Base-by-base conservation (phyloP, 768 basidiomycete genomes). In the Russula sp. region DNA sequence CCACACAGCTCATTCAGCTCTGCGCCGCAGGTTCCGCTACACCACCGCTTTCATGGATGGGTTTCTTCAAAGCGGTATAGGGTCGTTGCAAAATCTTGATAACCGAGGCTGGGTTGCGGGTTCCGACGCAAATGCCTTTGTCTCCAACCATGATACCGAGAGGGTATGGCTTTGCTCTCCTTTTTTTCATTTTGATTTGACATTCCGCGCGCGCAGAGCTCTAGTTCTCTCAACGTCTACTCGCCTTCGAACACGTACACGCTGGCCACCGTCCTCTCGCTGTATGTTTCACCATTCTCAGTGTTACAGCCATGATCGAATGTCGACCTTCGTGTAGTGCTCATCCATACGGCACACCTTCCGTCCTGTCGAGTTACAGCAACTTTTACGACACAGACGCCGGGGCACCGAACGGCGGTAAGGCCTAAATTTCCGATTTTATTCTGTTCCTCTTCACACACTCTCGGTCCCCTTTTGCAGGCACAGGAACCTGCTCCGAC, bases 131-230 rank as follows among this genome's bases (percentile, higher is more conserved):
- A 88, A 87, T 64, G 79, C 83, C 7, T 87, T 87, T 61, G 84
- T 87, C 5, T 74, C 81, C 0, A 86, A 88, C 66, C 86, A 87
- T 59, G 87, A 88, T 65, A 87, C 86, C 1, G 87, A 87, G 69
- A 73, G 86, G 42, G 76, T 75, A 58, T 54, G 75, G 65, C 7
- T 25, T 39, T 7, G 7, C 7, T 10, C 9, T n/a, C 32, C 14
- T 18, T 39, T 42, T 13, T 18, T 39, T 42, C 22, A 11, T 16
- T 39, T 16, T 39, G 25, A 53, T 50, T n/a, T n/a, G 32, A 42
- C 22, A 52, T 8, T 3, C 3, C 13, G 7, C 50, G 1, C 13
- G 7, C 50, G 1, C 50, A 78, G 84, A 79, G 77, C 56, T 82
- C 81, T 1, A 67, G 58, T 32, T 84, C 85, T 0, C 73, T 88